These are phyloP conservation scores for Taphrina wiesneri DNA, from an alignment of 1,139 yeast species.

Conservation along the genomic window DNA sequence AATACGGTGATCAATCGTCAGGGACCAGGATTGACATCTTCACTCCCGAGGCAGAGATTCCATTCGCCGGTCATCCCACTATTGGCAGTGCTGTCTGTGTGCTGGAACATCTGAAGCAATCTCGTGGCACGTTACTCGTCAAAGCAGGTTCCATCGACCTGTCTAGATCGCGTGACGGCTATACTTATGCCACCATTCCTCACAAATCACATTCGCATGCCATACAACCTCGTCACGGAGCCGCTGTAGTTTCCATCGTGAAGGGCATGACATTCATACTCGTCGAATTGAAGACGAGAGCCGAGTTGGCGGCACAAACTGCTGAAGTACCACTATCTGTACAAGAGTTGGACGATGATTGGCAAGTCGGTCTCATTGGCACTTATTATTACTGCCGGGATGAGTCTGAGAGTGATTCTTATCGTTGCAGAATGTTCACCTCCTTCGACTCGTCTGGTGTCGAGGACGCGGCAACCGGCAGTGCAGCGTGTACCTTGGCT, in stretches of 20 bases:
- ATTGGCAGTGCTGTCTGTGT: slow-evolving; percentile 21
- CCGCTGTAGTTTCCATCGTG: slow-evolving; percentile 17
- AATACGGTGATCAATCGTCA: neutral
- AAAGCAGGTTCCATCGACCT: neutral
- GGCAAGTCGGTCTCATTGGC: slow-evolving; percentile 12
- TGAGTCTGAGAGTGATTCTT: neutral
- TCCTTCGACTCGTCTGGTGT: slow-evolving; percentile 1
- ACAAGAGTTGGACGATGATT: slow-evolving; percentile 9
- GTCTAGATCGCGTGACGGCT: neutral
- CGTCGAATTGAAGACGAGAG: slow-evolving; percentile 3
- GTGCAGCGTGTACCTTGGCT: slow-evolving; percentile 21
- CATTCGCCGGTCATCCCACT: slow-evolving; percentile 32
- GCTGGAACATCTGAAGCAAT: neutral
- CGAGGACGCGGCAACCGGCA: slow-evolving; percentile 31
- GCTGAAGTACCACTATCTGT: neutral
- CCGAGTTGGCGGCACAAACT: neutral
- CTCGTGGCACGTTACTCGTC: neutral
- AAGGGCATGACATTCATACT: slow-evolving; percentile 27
- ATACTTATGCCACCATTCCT: slow-evolving; percentile 10
- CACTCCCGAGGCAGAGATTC: slow-evolving; percentile 12
- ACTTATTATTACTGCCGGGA: slow-evolving; percentile 12
- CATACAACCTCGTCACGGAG: neutral
- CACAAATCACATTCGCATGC: slow-evolving; percentile 6
- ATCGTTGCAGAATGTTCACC: slow-evolving; percentile 8
- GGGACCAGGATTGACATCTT: slow-evolving; percentile 22